These are phyloP conservation scores for Claviceps arundinis DNA, from an alignment of 2,329 filamentous ascomycete genomes.

Conservation along the genomic window DNA sequence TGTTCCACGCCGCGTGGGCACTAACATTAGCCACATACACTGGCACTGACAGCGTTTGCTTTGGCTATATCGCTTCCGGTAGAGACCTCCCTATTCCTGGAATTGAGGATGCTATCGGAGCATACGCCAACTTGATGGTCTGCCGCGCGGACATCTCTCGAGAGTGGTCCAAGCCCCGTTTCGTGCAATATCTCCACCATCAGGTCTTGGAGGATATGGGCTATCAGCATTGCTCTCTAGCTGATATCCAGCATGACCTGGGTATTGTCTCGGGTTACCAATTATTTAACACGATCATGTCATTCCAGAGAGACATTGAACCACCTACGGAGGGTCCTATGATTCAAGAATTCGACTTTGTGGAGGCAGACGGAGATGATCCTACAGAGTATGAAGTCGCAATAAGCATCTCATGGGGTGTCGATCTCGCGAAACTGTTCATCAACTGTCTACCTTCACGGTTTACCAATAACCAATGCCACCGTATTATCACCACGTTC, in stretches of 20 bases:
- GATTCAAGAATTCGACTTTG: not conserved
- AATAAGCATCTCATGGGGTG: constrained; percentile 8
- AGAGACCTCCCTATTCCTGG: constrained; percentile 35
- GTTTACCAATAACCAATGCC: not conserved
- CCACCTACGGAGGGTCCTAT: not conserved
- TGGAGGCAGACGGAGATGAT: constrained; percentile 8
- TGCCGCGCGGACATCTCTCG: constrained; percentile 27
- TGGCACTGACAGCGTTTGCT: constrained; percentile 32
- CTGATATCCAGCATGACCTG: constrained; percentile 27
- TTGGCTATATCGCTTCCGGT: constrained; percentile 40
- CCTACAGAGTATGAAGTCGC: constrained; percentile 16
- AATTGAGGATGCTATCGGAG: constrained; percentile 34
- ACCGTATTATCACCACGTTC: constrained; percentile 1
- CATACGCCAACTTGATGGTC: constrained; percentile 42
- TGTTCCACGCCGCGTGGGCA: constrained; percentile 39
- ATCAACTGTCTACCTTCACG: constrained; percentile 1
- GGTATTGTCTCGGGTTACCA: constrained; percentile 8
- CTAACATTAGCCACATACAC: constrained; percentile 35
- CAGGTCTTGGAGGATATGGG: constrained; percentile 32
- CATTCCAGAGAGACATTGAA: constrained; percentile 14
- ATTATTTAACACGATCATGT: constrained; percentile 21
- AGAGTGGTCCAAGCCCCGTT: constrained; percentile 12
- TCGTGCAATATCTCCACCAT: constrained; percentile 24
- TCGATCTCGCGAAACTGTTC: not conserved
- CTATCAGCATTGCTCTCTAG: constrained; percentile 36